Evolutionary conservation across 176 grass and related monocot species (phyloP), one percentile per base, ranked within the genome.

Genomic region (Areca catechu): DNA sequence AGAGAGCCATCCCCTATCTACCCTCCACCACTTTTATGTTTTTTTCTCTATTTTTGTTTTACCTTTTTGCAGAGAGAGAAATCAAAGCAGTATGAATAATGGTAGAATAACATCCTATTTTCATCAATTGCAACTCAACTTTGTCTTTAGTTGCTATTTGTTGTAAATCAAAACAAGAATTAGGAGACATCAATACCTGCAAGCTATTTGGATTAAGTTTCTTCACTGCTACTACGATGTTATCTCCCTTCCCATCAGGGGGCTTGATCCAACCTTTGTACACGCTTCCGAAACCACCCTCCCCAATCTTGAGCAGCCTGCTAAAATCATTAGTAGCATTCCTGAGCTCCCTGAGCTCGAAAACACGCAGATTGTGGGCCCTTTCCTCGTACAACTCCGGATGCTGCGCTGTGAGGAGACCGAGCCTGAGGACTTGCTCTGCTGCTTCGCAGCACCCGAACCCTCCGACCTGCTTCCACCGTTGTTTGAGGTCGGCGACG

Each of bases 201-300:
- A 74, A 53, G 60, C 87, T 67, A 17, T 85, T 61, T 24, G 75
- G 83, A 49, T 91, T 83, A 19, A 91, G 82, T 28, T 49, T 82
- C 54, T 91, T 91, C 28, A 86, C 66, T 20, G 79, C 82, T 15
- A 80, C 82, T 1, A 63, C 75, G 3, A 65, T 89, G 60, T 72
- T 78, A 3, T 76, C 74, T 47, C 72, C 64, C 16, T 70, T 77
- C 20, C 79, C 82, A 23, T 77, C 72, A 16, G 56, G 67, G 48
- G 74, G 60, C 17, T 74, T 80, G 51, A 91, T 56, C 21, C 63
- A 65, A 50, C 87, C 87, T 71, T 83, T 91, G 61, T 91, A 91
- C 34, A 86, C 82, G 47, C 87, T 86, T 12, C 87, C 87, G 25
- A 91, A 91, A 0, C 87, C 87, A 23, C 87, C 82, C 73, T 91